Evolutionary conservation across 1,139 yeast species (phyloP).

Genomic region (Insectozyma bohioensis): DNA sequence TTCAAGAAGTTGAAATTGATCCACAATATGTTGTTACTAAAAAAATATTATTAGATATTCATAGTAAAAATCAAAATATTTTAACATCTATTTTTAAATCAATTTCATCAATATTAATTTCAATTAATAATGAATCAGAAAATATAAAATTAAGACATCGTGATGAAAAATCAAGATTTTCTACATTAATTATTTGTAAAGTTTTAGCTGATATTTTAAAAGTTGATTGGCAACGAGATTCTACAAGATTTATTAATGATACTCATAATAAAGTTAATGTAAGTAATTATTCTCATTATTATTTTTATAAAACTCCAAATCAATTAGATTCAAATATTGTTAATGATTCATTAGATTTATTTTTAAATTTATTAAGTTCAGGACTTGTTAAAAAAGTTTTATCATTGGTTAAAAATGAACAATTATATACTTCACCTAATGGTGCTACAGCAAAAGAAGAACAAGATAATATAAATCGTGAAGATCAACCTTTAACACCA

Average conservation of each 20-base stretch:
- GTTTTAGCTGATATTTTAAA: conserved; percentile 31
- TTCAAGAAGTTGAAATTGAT: conserved; percentile 46
- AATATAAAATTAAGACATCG: conserved; percentile 27
- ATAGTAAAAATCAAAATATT: conserved; percentile 15
- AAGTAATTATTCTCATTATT: conserved; percentile 22
- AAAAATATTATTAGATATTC: conserved; percentile 27
- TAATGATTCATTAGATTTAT: conserved; percentile 20
- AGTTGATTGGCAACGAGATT: conserved; percentile 28
- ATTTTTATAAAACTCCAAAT: conserved; percentile 24
- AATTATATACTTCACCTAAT: conserved; percentile 13
- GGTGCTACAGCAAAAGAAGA: conserved; percentile 9
- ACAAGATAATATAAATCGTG: conserved; percentile 6
- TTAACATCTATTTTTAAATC: conserved; percentile 17
- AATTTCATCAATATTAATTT: conserved; percentile 17
- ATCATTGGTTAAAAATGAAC: conserved; percentile 22
- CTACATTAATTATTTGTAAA: conserved; percentile 35
- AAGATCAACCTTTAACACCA: conserved; percentile 12
- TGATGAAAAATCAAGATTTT: conserved; percentile 33
- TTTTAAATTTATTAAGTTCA: conserved; percentile 22
- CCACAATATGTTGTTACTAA: conserved; percentile 39
- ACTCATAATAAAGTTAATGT: conserved; percentile 21
- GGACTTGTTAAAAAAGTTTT: conserved; percentile 23
- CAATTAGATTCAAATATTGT: conserved; percentile 18
- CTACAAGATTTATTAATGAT: conserved; percentile 14
- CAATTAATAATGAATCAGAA: conserved; percentile 30